Conservation (phyloP, 345 rosid species). For the Aquilaria malaccensis region DNA sequence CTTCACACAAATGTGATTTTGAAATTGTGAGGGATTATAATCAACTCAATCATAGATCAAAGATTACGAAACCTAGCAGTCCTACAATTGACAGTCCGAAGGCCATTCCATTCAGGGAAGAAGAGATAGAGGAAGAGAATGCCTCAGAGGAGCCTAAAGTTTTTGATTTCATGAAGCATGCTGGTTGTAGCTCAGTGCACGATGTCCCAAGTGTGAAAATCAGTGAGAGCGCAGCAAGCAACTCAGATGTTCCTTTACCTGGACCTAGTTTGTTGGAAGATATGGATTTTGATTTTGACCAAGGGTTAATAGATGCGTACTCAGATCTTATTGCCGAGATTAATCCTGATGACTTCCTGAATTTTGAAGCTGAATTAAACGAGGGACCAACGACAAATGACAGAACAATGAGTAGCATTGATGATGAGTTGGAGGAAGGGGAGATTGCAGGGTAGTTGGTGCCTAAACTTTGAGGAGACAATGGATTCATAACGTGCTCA, state of each 20-base stretch:
- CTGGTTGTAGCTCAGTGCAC: constrained; percentile 16
- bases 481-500: no score
- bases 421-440: constrained; percentile 77
- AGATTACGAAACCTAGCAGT: constrained; percentile 18
- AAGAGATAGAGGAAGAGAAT: constrained; percentile 53
- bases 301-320: constrained; percentile 57
- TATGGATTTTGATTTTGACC: constrained; percentile 58
- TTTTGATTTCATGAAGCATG: constrained; percentile 33
- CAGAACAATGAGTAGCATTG: constrained; percentile 16
- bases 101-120: constrained; percentile 56
- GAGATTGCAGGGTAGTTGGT: constrained; percentile 49
- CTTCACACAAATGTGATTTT: constrained; percentile 54
- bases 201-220: constrained; percentile 12
- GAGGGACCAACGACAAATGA: constrained; percentile 30
- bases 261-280: constrained; percentile 17
- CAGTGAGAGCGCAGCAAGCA: constrained; percentile 14
- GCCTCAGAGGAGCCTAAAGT: constrained; percentile 34
- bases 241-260: constrained; percentile 13
- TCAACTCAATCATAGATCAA: constrained; percentile 14
- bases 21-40: constrained; percentile 39
- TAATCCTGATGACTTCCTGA: constrained; percentile 65
- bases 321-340: constrained; percentile 54
- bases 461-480: no score
- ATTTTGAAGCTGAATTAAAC: constrained; percentile 46
- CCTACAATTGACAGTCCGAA: constrained; percentile 24